phyloP scores from a whole-genome alignment of 768 basidiomycete species.

The Termitomyces heimii region DNA sequence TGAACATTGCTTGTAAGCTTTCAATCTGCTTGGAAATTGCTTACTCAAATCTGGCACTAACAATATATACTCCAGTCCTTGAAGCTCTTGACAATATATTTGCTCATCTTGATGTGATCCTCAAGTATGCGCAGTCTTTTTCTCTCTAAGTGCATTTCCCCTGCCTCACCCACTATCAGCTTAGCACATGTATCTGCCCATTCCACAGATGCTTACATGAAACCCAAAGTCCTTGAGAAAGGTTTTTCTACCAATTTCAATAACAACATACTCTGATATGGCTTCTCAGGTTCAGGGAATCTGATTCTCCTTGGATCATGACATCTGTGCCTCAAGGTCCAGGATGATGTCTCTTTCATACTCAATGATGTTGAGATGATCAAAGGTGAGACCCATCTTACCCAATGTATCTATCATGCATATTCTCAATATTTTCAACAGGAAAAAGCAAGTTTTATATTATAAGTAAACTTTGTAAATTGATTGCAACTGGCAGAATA shows the following conservation, averaged over 20 bases:
- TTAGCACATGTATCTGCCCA: conserved; percentile 89
- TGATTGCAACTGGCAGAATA: not conserved
- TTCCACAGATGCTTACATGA: conserved; percentile 84
- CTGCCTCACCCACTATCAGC: conserved; percentile 32
- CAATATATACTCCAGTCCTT: conserved; percentile 86
- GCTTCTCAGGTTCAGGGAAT: conserved; percentile 61
- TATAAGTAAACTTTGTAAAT: conserved; percentile 54
- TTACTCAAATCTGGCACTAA: conserved; percentile 32
- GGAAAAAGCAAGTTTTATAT: conserved; percentile 94
- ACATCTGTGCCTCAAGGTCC: conserved; percentile 95
- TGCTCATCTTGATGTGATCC: conserved; percentile 87
- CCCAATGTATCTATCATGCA: not conserved
- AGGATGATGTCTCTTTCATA: conserved; percentile 94
- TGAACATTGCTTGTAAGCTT: conserved; percentile 79
- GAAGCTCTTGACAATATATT: conserved; percentile 79
- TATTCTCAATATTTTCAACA: conserved; percentile 19
- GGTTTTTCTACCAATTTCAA: not conserved
- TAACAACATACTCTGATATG: conserved; percentile 3
- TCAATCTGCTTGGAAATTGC: conserved; percentile 19
- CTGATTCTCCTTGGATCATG: conserved; percentile 80
- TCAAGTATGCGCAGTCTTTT: conserved; percentile 51
- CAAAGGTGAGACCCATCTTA: conserved; percentile 48
- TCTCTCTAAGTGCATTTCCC: not conserved
- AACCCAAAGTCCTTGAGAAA: conserved; percentile 74
- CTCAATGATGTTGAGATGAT: conserved; percentile 94